These are phyloP conservation scores for Helichrysum umbraculigerum DNA, from an alignment of 129 eudicot species.

Conservation along the genomic window DNA sequence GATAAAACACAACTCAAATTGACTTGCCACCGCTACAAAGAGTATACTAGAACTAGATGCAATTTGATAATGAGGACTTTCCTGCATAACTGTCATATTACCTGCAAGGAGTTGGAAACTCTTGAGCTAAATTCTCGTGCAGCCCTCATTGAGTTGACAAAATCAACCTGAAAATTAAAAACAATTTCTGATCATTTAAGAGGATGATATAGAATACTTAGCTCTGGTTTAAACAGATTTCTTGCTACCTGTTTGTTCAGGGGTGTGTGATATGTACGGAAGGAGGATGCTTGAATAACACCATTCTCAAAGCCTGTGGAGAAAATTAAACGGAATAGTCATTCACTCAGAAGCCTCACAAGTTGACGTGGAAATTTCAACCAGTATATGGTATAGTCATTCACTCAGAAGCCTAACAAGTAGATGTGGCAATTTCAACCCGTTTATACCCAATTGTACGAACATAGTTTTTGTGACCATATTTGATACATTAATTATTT, in stretches of 20 bases:
- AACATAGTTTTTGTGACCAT: conserved; percentile 3
- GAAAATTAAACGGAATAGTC: conserved; percentile 5
- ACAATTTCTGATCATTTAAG: neutral
- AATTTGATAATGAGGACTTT: neutral
- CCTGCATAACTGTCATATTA: conserved; percentile 26
- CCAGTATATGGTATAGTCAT: neutral
- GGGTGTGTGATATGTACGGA: conserved; percentile 97
- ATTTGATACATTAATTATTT: neutral
- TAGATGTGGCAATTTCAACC: neutral
- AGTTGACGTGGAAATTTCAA: neutral
- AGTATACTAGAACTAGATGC: neutral
- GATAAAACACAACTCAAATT: too few species aligned
- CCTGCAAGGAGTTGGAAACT: conserved; percentile 79
- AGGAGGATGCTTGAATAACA: conserved; percentile 77
- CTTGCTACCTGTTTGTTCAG: conserved; percentile 76
- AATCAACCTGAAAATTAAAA: conserved; percentile 55
- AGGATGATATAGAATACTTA: neutral
- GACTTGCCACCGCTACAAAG: neutral
- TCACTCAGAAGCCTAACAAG: neutral
- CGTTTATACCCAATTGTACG: too few species aligned
- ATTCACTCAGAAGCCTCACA: neutral
- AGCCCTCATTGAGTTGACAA: conserved; percentile 86
- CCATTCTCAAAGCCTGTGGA: conserved; percentile 79
- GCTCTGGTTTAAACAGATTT: neutral
- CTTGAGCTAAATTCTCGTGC: conserved; percentile 84